Evolutionary conservation across 768 basidiomycete genomes (phyloP).

Genomic region (Mycena sanguinolenta): DNA sequence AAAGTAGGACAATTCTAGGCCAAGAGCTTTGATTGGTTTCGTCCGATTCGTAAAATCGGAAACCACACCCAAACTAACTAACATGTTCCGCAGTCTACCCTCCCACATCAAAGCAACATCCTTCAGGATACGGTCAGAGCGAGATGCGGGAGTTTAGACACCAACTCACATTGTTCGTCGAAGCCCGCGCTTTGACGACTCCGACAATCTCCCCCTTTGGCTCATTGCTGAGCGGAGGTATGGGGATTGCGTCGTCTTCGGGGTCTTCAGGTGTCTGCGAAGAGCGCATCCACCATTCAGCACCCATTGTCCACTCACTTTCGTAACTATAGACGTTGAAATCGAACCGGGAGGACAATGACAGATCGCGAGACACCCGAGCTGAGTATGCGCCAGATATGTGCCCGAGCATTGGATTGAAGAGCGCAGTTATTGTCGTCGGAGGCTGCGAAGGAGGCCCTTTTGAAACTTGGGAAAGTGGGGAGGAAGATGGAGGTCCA

Average conservation of each 20-base stretch:
- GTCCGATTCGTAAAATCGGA: slow-evolving; percentile 88
- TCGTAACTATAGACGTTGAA: slow-evolving; percentile 98
- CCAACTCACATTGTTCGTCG: slow-evolving; percentile 85
- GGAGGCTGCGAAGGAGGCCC: slow-evolving; percentile 79
- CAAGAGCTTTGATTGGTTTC: slow-evolving; percentile 90
- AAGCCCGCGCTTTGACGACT: slow-evolving; percentile 90
- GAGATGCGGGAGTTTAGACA: slow-evolving; percentile 5
- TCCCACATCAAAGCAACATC: slow-evolving; percentile 95
- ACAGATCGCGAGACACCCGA: slow-evolving; percentile 86
- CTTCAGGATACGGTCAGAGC: slow-evolving; percentile 52
- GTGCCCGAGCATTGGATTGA: slow-evolving; percentile 97
- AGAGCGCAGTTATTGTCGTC: slow-evolving; percentile 93
- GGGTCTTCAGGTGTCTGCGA: slow-evolving; percentile 48
- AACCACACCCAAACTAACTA: slow-evolving; percentile 92
- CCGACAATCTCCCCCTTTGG: slow-evolving; percentile 68
- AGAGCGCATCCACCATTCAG: slow-evolving; percentile 94
- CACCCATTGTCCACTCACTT: slow-evolving; percentile 95
- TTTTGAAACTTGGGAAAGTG: slow-evolving; percentile 50
- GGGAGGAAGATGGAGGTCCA: slow-evolving; percentile 51
- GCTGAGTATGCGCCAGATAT: slow-evolving; percentile 93
- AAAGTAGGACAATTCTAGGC: slow-evolving; percentile 95
- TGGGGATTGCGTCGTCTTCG: slow-evolving; percentile 34
- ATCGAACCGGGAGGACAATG: slow-evolving; percentile 91
- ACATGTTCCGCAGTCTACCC: slow-evolving; percentile 88
- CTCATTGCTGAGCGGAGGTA: slow-evolving; percentile 32